Evolutionary conservation across 192 early-diverging fungal genomes (phyloP).

Genomic region (Dimargaris verticillata): DNA sequence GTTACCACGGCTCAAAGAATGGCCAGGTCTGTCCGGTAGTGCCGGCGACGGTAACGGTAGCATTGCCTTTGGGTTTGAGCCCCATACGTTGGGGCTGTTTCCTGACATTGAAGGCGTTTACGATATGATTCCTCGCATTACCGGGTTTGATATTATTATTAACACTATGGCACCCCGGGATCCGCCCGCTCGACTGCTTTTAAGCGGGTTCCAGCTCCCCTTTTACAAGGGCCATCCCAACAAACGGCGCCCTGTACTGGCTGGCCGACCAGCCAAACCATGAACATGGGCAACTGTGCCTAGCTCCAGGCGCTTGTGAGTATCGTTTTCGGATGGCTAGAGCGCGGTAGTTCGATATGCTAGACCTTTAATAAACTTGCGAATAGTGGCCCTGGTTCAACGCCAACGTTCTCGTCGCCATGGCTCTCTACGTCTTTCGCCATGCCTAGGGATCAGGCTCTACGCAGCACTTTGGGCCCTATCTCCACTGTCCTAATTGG

Average conservation of each 20-base stretch:
- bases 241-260: background rate
- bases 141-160: slow-evolving; percentile 73
- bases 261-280: too few species aligned
- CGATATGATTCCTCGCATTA: slow-evolving; percentile 81
- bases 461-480: too few species aligned
- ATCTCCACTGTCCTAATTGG: too few species aligned
- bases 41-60: slow-evolving; percentile 68
- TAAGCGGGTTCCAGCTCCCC: slow-evolving; percentile 82
- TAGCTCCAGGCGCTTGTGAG: too few species aligned
- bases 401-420: too few species aligned
- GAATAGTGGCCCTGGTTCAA: too few species aligned
- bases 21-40: slow-evolving; percentile 53
- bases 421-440: too few species aligned
- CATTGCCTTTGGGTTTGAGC: slow-evolving; percentile 71
- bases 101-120: slow-evolving; percentile 94
- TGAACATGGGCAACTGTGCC: too few species aligned
- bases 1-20: slow-evolving; percentile 85
- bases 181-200: slow-evolving; percentile 55
- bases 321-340: too few species aligned
- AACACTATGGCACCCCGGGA: slow-evolving; percentile 67
- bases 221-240: slow-evolving; percentile 24
- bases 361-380: too few species aligned
- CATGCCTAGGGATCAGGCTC: too few species aligned
- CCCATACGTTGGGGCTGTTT: slow-evolving; percentile 72
- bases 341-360: too few species aligned